Conservation (phyloP, 2,329 filamentous ascomycete genomes). For the Venturia aucupariae region DNA sequence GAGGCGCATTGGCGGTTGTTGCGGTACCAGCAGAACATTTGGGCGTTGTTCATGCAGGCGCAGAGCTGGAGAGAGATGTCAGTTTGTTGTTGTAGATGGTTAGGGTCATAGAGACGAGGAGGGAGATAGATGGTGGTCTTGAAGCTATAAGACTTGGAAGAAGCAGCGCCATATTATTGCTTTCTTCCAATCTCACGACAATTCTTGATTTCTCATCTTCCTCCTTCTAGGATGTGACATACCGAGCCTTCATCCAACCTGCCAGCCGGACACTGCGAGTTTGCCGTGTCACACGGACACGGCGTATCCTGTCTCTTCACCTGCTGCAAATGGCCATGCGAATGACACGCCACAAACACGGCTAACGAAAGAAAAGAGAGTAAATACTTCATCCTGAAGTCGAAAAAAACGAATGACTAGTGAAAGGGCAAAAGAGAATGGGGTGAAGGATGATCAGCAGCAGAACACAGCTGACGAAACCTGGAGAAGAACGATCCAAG, state of each 20-base stretch:
- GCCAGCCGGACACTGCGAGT: not conserved
- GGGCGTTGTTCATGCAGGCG: slow-evolving; percentile 9
- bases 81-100: not conserved
- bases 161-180: too few relatives aligned
- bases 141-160: not conserved
- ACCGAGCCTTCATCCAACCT: slow-evolving; percentile 11
- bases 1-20: slow-evolving; percentile 4
- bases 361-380: not conserved
- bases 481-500: not conserved
- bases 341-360: not conserved
- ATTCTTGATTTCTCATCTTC: not conserved
- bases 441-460: not conserved
- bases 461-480: not conserved
- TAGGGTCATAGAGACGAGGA: too few relatives aligned
- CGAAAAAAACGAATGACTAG: slow-evolving; percentile 2
- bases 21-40: slow-evolving; percentile 11
- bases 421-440: not conserved
- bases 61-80: slow-evolving; percentile 8
- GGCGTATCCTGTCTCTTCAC: not conserved
- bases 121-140: not conserved
- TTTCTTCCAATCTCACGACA: too few relatives aligned
- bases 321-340: not conserved
- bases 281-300: not conserved
- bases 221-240: not conserved
- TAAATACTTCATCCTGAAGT: not conserved